phyloP scores from a whole-genome alignment of 306 rosid genomes.

The Urtica urens region DNA sequence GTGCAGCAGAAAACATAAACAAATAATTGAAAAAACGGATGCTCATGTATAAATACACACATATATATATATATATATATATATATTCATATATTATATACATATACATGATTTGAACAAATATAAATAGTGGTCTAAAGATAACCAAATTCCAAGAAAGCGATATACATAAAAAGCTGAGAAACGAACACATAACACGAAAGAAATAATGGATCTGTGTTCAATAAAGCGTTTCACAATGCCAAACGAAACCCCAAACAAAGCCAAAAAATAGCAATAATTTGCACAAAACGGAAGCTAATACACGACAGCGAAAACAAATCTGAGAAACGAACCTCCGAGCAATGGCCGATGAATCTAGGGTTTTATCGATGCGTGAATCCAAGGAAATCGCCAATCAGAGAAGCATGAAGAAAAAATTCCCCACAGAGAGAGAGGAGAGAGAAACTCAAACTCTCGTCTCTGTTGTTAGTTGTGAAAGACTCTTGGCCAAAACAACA shows the following conservation, averaged over 20 bases:
- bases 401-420: conserved; percentile 34
- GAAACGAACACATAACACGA: conserved; percentile 13
- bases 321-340: conserved; percentile 22
- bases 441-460: not conserved
- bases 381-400: conserved; percentile 21
- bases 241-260: not conserved
- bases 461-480: conserved; percentile 14
- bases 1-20: too few species aligned
- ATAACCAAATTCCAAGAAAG: conserved; percentile 4
- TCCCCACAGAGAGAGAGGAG: conserved; percentile 10
- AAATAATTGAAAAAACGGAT: too few species aligned
- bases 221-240: conserved; percentile 9
- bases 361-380: conserved; percentile 33
- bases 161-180: not conserved
- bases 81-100: too few species aligned
- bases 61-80: too few species aligned
- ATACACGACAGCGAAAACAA: conserved; percentile 1
- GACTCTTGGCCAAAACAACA: conserved; percentile 33
- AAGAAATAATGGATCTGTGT: conserved; percentile 48
- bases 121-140: too few species aligned
- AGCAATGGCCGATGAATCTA: conserved; percentile 40
- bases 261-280: not conserved
- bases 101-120: too few species aligned
- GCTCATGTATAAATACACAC: too few species aligned
- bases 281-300: not conserved